phyloP scores from a whole-genome alignment of 345 rosid species.

The Euphorbia lathyris region DNA sequence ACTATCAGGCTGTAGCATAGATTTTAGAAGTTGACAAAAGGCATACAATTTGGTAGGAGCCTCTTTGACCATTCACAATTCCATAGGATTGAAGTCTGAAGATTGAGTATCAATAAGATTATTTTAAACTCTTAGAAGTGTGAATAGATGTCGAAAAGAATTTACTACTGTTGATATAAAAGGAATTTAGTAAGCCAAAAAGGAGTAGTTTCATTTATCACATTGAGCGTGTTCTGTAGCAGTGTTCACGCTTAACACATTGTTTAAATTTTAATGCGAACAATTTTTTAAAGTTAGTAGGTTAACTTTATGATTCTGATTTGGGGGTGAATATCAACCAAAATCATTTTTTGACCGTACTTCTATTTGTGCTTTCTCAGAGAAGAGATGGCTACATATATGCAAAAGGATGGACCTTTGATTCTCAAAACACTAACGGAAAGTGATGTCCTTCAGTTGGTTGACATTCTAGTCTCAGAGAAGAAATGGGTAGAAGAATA shows the following conservation, averaged over 20 bases:
- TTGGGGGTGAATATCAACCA: background rate
- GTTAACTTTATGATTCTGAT: background rate
- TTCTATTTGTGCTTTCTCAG: conserved; percentile 30
- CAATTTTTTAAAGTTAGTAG: background rate
- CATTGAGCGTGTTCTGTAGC: background rate
- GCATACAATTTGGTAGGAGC: background rate
- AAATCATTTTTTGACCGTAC: conserved; percentile 6
- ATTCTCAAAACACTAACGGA: conserved; percentile 41
- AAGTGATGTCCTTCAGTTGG: conserved; percentile 48
- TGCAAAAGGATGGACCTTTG: conserved; percentile 59
- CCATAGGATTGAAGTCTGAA: background rate
- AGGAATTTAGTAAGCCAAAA: background rate
- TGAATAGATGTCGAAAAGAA: background rate
- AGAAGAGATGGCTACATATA: conserved; percentile 52
- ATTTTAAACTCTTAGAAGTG: background rate
- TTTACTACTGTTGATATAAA: background rate
- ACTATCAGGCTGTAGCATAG: background rate
- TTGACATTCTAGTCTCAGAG: conserved; percentile 54
- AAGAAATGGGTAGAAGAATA: conserved; percentile 70
- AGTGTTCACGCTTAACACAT: background rate
- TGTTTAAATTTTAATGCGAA: background rate
- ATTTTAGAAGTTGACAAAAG: background rate
- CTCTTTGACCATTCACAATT: background rate
- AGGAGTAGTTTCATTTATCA: background rate
- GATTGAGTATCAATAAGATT: background rate